Evolutionary conservation across 2,329 filamentous ascomycete species (phyloP), one percentile per base, ranked within the genome.

Genomic region (Hymenoscyphus fructigenus): DNA sequence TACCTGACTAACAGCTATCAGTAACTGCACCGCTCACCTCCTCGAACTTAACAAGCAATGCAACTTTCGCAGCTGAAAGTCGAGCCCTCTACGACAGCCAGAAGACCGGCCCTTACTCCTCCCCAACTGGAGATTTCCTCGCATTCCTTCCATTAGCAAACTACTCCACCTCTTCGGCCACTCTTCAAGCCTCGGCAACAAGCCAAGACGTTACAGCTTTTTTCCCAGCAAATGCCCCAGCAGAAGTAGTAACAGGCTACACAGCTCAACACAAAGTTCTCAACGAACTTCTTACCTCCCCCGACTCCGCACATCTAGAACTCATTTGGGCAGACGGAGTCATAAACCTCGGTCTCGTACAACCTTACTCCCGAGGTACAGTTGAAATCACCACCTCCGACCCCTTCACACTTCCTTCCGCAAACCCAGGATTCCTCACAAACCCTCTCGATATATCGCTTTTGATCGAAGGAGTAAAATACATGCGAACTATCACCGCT

Each of bases 371-470:
- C 61, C 74, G 78, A 55, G 78, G 77, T 26, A 73, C 74, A 26
- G 74, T 79, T 41, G 66, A 69, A 12, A 68, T 76, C 4, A 70
- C 72, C 60, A 64, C 71, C 1, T 67, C 70, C 0, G 67, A 75
- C 50, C 73, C 70, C 5, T 57, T 59, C n/a, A 68, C 62, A 0
- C 67, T 72, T 6, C 77, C 77, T 0, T 67, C 75, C 23, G 68
- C 79, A 29, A 74, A 79, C 67, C 76, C 76, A 58, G 70, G 72
- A 44, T 77, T 76, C 2, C 72, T 71, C 0, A 71, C 73, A 5
- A 79, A 79, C 62, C 77, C 76, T 1, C 63, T 77, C 12, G 78
- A 79, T 60, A 65, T 78, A 34, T 72, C 75, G 7, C 70, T 78
- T 59, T 73, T 76, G 67, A 69, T 71, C 68, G 62, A 64, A 38